phyloP scores from a whole-genome alignment of 2,329 filamentous ascomycete genomes.

The Gremmenia infestans region DNA sequence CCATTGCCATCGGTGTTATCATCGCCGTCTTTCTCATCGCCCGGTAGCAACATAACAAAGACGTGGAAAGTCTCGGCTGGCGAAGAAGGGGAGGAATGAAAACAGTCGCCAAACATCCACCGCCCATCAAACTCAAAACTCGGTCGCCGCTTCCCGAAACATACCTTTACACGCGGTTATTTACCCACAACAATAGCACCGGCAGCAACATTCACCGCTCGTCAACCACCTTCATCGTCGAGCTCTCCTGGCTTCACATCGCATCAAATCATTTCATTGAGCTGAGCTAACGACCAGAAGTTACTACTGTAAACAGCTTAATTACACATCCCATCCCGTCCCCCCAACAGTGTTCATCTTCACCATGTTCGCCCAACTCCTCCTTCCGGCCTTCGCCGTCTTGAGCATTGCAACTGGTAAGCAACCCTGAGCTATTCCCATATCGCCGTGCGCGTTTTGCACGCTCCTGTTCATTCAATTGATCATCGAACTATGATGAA shows the following conservation, averaged over 20 bases:
- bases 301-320: conserved; percentile 21
- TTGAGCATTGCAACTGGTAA: conserved; percentile 24
- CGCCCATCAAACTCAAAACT: not conserved
- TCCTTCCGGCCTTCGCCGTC: conserved; percentile 22
- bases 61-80: not conserved
- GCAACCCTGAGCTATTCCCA: conserved; percentile 6
- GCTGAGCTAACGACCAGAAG: conserved; percentile 18
- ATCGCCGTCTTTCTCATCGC: not conserved
- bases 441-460: not conserved
- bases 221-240: too few species aligned
- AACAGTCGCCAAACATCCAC: not conserved
- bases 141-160: conserved; percentile 5
- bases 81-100: not conserved
- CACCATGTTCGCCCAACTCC: conserved; percentile 21
- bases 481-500: not conserved
- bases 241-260: conserved; percentile 8
- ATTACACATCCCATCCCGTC: conserved; percentile 1
- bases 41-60: not conserved
- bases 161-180: conserved; percentile 8
- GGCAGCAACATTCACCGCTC: not conserved
- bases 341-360: not conserved
- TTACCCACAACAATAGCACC: too few species aligned
- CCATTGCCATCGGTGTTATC: not conserved
- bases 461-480: conserved; percentile 1
- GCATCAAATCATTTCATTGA: conserved; percentile 15